These are phyloP conservation scores for Raphanus sativus DNA, from an alignment of 345 rosid species.

Conservation along the genomic window DNA sequence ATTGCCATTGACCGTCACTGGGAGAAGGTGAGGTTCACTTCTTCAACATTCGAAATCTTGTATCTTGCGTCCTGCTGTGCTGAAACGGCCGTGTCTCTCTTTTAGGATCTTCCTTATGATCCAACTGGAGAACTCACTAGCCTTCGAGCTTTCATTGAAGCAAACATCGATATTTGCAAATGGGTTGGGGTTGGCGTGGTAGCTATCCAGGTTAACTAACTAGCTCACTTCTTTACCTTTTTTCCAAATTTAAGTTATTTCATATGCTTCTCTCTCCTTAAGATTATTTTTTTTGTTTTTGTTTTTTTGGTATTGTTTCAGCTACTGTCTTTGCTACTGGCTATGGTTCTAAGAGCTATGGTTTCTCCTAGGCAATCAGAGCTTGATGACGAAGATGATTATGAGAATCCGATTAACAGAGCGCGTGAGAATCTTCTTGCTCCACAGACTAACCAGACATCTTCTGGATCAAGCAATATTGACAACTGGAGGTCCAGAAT, in stretches of 20 bases:
- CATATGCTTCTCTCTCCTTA: not conserved
- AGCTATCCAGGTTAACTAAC: constrained; percentile 61
- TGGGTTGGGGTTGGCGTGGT: constrained; percentile 79
- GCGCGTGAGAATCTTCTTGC: constrained; percentile 73
- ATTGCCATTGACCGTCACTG: constrained; percentile 77
- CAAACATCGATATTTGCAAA: constrained; percentile 69
- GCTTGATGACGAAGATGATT: constrained; percentile 68
- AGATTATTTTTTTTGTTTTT: too few relatives aligned
- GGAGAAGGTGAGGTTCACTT: constrained; percentile 61
- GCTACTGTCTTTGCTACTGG: constrained; percentile 68
- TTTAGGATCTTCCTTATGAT: constrained; percentile 50
- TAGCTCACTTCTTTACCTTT: too few relatives aligned
- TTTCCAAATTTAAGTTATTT: not conserved
- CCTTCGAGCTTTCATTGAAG: constrained; percentile 66
- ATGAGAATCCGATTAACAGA: constrained; percentile 55
- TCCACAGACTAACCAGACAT: constrained; percentile 55
- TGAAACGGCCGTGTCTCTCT: not conserved
- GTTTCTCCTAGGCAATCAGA: constrained; percentile 52
- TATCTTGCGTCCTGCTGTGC: not conserved
- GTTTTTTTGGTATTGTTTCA: constrained; percentile 38
- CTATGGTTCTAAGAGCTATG: constrained; percentile 75
- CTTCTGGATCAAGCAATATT: constrained; percentile 55
- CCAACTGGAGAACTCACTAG: constrained; percentile 89
- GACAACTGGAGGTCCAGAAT: constrained; percentile 71
- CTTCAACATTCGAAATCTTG: constrained; percentile 1